phyloP scores from a whole-genome alignment of 2,329 filamentous ascomycete species.

The Hypoxylon sp. region DNA sequence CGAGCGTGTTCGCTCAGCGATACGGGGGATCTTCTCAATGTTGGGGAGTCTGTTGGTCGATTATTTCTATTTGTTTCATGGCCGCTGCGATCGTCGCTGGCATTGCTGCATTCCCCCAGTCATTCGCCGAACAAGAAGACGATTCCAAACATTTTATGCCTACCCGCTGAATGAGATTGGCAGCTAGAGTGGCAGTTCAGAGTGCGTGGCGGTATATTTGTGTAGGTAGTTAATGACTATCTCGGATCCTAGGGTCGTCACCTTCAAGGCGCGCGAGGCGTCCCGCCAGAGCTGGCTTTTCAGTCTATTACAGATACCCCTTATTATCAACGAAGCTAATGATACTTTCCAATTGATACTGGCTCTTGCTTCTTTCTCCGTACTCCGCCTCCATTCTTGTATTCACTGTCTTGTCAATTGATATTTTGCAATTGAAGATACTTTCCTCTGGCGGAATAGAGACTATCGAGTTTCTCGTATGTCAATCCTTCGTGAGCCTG shows the following conservation, averaged over 20 bases:
- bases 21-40: constrained; percentile 85
- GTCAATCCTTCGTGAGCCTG: too few species aligned
- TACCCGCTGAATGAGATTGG: constrained; percentile 24
- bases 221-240: neutral
- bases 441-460: neutral
- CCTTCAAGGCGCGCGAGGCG: constrained; percentile 13
- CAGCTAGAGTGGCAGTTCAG: neutral
- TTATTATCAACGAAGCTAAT: constrained; percentile 6
- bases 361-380: neutral
- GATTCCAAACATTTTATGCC: constrained; percentile 44
- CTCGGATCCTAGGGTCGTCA: neutral
- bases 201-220: neutral
- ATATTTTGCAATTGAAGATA: neutral
- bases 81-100: constrained; percentile 79
- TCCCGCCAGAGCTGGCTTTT: constrained; percentile 16
- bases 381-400: neutral
- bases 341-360: neutral
- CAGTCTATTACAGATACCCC: constrained; percentile 29
- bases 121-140: constrained; percentile 60
- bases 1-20: constrained; percentile 80
- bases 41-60: constrained; percentile 83
- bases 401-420: neutral
- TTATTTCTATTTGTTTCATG: constrained; percentile 80
- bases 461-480: too few species aligned
- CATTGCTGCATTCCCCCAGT: constrained; percentile 80